These are phyloP conservation scores for Carex myosuroides DNA, from an alignment of 176 grass and related monocot genomes.

Conservation along the genomic window DNA sequence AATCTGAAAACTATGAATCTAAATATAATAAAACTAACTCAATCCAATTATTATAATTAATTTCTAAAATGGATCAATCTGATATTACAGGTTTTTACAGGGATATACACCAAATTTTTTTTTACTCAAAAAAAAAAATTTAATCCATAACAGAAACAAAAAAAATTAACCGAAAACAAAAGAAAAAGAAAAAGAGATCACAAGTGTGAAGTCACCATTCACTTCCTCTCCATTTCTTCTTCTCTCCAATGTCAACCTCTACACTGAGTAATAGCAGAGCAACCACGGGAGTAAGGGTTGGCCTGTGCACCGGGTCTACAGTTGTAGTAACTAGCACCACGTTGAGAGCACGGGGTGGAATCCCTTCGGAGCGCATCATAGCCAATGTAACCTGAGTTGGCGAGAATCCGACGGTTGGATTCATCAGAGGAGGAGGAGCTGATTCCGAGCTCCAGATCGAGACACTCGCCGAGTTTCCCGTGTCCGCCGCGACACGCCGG, in stretches of 20 bases:
- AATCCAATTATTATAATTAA: not conserved
- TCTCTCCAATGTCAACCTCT: slow-evolving; percentile 6
- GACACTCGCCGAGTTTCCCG: slow-evolving; percentile 18
- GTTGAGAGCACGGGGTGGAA: slow-evolving; percentile 4
- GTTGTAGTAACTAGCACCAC: slow-evolving; percentile 32
- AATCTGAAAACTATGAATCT: not conserved
- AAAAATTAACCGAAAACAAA: not conserved
- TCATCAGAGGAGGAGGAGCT: not conserved
- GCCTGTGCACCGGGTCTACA: slow-evolving; percentile 29
- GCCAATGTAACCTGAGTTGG: slow-evolving; percentile 19
- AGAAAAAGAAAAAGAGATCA: not conserved
- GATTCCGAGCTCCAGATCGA: slow-evolving; percentile 24
- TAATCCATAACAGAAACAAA: not conserved
- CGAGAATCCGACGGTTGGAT: slow-evolving; percentile 21
- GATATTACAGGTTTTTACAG: slow-evolving; percentile 23
- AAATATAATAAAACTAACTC: not conserved
- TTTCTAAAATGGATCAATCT: slow-evolving; percentile 7
- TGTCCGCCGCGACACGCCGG: not conserved
- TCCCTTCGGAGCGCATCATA: slow-evolving; percentile 22
- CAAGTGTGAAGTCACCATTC: not conserved
- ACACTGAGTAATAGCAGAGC: slow-evolving; percentile 23
- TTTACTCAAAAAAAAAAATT: not conserved
- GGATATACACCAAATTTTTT: slow-evolving; percentile 26
- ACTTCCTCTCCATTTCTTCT: not conserved
- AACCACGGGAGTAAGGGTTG: slow-evolving; percentile 25